phyloP scores from a whole-genome alignment of 2,329 filamentous ascomycete species.

The Neonectria hederae region DNA sequence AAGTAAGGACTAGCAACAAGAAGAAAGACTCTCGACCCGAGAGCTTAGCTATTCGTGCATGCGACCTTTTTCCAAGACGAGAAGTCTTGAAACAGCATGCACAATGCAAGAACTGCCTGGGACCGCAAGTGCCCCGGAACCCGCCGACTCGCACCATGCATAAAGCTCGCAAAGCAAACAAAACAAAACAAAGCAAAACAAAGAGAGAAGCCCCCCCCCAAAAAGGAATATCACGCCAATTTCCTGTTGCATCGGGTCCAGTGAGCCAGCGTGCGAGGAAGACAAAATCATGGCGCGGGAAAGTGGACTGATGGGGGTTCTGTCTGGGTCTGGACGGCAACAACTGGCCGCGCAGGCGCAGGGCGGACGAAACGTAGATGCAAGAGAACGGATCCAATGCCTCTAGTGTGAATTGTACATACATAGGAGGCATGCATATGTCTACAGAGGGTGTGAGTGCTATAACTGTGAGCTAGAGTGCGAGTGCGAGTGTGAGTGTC shows the following conservation, averaged over 20 bases:
- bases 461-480: not conserved
- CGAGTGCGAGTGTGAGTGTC: not conserved
- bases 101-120: not conserved
- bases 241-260: not conserved
- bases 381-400: slow-evolving; percentile 9
- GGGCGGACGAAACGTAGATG: slow-evolving; percentile 13
- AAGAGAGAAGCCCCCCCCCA: no score
- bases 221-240: no score
- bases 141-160: not conserved
- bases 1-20: not conserved
- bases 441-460: not conserved
- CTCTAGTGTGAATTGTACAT: slow-evolving; percentile 1
- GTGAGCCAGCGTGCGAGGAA: not conserved
- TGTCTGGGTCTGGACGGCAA: not conserved
- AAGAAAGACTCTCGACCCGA: not conserved
- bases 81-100: not conserved
- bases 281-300: not conserved
- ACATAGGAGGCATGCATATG: no score
- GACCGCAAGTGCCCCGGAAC: not conserved
- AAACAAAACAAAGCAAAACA: not conserved
- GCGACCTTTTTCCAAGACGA: not conserved
- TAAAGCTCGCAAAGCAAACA: not conserved
- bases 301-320: slow-evolving; percentile 1
- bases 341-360: not conserved
- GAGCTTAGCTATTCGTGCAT: not conserved